These are phyloP conservation scores for Naematelia encephala DNA, from an alignment of 768 basidiomycete species.

Conservation along the genomic window DNA sequence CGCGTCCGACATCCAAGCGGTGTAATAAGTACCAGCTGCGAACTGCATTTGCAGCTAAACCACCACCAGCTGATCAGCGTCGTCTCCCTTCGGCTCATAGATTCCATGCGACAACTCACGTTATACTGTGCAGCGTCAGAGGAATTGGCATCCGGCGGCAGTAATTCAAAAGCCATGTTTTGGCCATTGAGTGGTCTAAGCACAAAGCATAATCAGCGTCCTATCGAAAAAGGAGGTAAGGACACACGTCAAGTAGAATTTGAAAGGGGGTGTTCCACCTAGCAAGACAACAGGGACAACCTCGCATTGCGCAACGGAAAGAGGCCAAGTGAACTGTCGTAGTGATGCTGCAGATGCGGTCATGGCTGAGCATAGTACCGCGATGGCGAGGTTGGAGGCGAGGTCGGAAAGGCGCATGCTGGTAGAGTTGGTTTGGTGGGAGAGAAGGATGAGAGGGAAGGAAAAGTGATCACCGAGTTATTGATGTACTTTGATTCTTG, in stretches of 20 bases:
- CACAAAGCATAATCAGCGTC: background rate
- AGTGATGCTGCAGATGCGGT: background rate
- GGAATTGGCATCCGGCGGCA: no score
- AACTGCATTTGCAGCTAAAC: background rate
- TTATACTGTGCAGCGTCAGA: no score
- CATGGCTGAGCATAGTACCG: no score
- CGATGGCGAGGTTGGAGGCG: no score
- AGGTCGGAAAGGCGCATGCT: slow-evolving; percentile 74
- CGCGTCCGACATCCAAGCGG: background rate
- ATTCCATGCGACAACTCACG: no score
- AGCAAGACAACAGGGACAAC: background rate
- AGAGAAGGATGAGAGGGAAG: no score
- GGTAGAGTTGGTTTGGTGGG: slow-evolving; percentile 72
- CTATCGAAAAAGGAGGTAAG: background rate
- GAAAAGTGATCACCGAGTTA: no score
- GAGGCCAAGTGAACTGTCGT: background rate
- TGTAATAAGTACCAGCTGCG: background rate
- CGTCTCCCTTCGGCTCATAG: no score
- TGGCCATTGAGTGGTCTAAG: background rate
- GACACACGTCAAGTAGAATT: background rate
- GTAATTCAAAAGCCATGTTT: no score
- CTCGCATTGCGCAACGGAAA: background rate
- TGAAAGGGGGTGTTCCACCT: background rate
- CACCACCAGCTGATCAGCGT: no score
- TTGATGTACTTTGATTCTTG: no score